Percentiles rank a stretch among this genome's conserved stretches.
Evolutionary conservation across 139 green algal species (phyloP).

Genomic region (Chlamydomonas asymmetrica): DNA sequence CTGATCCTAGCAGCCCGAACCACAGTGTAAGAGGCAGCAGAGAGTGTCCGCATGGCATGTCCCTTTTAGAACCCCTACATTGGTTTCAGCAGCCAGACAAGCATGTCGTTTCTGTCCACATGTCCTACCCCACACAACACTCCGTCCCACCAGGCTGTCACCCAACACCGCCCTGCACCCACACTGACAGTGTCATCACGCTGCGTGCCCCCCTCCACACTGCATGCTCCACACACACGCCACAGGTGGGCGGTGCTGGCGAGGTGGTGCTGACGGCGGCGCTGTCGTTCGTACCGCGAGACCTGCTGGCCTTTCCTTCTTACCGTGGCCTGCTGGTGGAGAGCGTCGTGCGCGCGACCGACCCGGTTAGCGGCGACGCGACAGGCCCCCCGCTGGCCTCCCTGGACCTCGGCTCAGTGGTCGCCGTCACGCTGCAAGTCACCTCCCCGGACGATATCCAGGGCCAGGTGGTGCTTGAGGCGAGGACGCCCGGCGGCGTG

Average conservation of each 20-base stretch:
- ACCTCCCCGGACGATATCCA: conserved; percentile 60
- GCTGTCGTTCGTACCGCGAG: conserved; percentile 52
- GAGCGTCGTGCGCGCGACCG: conserved; percentile 32
- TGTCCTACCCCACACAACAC: too few species aligned
- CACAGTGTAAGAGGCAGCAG: too few species aligned
- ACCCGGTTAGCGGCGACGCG: conserved; percentile 15
- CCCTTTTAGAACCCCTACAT: too few species aligned
- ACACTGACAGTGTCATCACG: too few species aligned
- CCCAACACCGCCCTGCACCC: too few species aligned
- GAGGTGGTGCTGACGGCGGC: conserved; percentile 48
- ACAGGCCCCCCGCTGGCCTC: conserved; percentile 29
- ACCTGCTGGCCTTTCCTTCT: conserved; percentile 51
- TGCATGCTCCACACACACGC: not conserved
- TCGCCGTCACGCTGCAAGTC: conserved; percentile 59
- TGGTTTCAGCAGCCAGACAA: too few species aligned
- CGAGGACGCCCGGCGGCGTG: conserved; percentile 59
- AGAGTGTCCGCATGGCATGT: too few species aligned
- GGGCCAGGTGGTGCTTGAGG: conserved; percentile 42
- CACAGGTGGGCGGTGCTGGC: conserved; percentile 24
- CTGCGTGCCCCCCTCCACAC: too few species aligned
- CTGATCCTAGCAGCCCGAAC: too few species aligned
- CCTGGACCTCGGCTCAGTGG: conserved; percentile 40
- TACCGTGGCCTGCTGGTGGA: conserved; percentile 68
- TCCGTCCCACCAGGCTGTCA: too few species aligned
- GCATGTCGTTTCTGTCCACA: too few species aligned